Base-by-base conservation (phyloP, 1,139 yeast genomes). In the Scheffersomyces parashehatae region DNA sequence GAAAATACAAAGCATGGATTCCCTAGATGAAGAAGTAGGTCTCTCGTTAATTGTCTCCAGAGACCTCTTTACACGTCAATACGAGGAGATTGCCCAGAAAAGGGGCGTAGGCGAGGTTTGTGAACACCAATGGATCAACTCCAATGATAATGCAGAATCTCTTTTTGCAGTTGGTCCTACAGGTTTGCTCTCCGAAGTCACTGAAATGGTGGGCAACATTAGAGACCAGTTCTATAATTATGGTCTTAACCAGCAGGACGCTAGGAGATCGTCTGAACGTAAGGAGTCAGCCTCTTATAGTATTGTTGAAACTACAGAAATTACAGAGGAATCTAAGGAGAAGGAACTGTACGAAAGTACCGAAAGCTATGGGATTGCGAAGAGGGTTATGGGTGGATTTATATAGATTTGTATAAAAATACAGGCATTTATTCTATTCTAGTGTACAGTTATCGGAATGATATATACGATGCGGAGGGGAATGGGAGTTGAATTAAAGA, bases 151-250 rank as follows among this genome's bases (percentile, higher is more conserved):
- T 38, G 70, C 71, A 3, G 80, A 77, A n/a, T 68, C 80, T 3
- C 49, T 81, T 12, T 79, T 82, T 57, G 84, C 84, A 33, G 82
- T 81, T 30, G 91, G 91, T 0, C 87, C 89, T 0, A 81, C 90
- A 0, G 89, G 90, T 0, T 66, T 84, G 65, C 67, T 85, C 29
- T 75, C 83, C 15, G 83, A 85, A 35, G 76, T 83, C 1, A 77
- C 83, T 39, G 87, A 81, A 45, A 67, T 69, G 59, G 66, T 74
- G 41, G 73, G 70, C 1, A 67, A 62, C 44, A 55, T 72, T 31
- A 56, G 65, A 45, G 72, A 73, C 39, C 77, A 68, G 42, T 64
- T 75, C 69, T 59, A 58, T 45, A 65, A 60, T 33, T 61, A 56
- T 43, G 58, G 59, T 28, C 13, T 31, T 9, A 14, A 31, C 9